phyloP scores from a whole-genome alignment of 768 basidiomycete species.

The Fibroporia radiculosa region DNA sequence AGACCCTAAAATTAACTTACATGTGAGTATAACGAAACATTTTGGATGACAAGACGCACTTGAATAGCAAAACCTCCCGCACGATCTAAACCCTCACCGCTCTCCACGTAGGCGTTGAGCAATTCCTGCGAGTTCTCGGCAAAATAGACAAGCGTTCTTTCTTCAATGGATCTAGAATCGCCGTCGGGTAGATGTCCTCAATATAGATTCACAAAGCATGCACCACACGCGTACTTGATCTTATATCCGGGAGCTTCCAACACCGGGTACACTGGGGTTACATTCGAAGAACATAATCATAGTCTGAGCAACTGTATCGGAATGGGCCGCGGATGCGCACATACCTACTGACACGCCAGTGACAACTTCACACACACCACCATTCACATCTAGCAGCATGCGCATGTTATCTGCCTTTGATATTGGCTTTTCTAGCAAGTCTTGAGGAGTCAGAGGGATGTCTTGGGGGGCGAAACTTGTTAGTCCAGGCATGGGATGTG shows the following conservation, averaged over 20 bases:
- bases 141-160: conserved; percentile 75
- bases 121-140: conserved; percentile 50
- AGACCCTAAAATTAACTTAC: conserved; percentile 58
- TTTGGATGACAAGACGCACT: conserved; percentile 35
- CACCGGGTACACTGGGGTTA: conserved; percentile 58
- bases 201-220: not conserved
- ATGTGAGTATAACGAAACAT: no score
- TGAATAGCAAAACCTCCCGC: conserved; percentile 96
- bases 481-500: conserved; percentile 56
- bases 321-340: conserved; percentile 1
- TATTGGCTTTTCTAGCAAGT: conserved; percentile 83
- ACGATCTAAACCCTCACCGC: conserved; percentile 77
- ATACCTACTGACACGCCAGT: conserved; percentile 81
- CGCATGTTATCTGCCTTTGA: conserved; percentile 75
- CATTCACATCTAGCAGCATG: conserved; percentile 85
- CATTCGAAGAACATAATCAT: not conserved
- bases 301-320: no score
- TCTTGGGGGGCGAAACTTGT: conserved; percentile 49
- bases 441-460: conserved; percentile 46
- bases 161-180: conserved; percentile 64
- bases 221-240: conserved; percentile 42
- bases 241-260: conserved; percentile 70
- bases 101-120: conserved; percentile 75
- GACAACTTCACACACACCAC: conserved; percentile 82
- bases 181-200: not conserved